Evolutionary conservation across 179 eudicot genomes (phyloP).

Genomic region (Corrigiola litoralis): DNA sequence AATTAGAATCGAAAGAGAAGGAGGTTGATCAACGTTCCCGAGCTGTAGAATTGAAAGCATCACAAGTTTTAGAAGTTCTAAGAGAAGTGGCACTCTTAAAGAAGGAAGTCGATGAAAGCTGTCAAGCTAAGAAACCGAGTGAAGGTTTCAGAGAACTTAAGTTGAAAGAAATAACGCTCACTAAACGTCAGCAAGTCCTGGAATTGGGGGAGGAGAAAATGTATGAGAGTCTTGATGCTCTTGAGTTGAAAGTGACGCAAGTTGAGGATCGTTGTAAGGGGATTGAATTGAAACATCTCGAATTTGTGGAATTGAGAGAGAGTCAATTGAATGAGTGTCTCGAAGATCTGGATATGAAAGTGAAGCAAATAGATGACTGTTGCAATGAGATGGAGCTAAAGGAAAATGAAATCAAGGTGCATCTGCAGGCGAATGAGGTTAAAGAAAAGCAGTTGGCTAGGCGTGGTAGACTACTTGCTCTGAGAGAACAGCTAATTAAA

Average conservation of each 20-base stretch:
- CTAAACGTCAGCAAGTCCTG: not conserved
- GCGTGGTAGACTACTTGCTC: not conserved
- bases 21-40: not conserved
- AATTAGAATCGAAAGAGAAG: constrained; percentile 18
- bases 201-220: not conserved
- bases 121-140: no score
- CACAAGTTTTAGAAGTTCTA: no score
- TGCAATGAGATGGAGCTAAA: not conserved
- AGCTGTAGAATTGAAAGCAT: not conserved
- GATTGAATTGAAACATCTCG: no score
- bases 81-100: no score
- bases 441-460: constrained; percentile 3
- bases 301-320: constrained; percentile 10
- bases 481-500: constrained; percentile 16
- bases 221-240: not conserved
- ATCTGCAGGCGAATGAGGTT: not conserved
- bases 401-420: not conserved
- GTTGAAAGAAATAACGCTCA: not conserved
- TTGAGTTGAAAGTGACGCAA: no score
- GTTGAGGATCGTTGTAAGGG: no score
- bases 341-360: not conserved
- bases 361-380: not conserved
- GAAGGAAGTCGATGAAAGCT: no score
- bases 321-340: not conserved
- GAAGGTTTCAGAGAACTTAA: no score